Base-by-base conservation (phyloP, 139 green algal genomes). In the Coelastrella sp. region DNA sequence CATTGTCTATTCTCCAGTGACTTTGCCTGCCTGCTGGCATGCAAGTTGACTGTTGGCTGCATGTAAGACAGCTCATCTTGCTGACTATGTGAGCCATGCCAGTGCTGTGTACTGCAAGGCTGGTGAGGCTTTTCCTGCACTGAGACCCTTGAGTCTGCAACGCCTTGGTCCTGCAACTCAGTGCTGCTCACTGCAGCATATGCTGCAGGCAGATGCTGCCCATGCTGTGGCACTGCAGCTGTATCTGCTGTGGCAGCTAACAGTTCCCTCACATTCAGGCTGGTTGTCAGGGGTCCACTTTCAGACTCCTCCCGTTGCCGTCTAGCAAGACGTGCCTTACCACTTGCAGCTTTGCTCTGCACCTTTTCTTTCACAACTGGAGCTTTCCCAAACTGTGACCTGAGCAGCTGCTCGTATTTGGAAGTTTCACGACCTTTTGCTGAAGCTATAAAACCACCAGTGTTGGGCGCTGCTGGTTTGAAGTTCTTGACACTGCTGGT, bases 351-450 rank as follows among this genome's bases (percentile, higher is more conserved):
- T n/a, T n/a, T n/a, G n/a, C n/a, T n/a, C n/a, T n/a, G n/a, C n/a
- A n/a, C n/a, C n/a, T n/a, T n/a, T n/a, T n/a, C n/a, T n/a, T n/a
- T n/a, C n/a, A n/a, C n/a, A n/a, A n/a, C 25, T 41, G 71, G 71
- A 30, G 71, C 41, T n/a, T 57, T 57, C 5, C 71, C 71, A 79
- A 41, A 79, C 6, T 79, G 71, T 17, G 41, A 79, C 71, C 62
- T 79, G n/a, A 79, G 71, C 8, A 79, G 71, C 41, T 79, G 71
- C 71, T 62, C 41, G 40, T 79, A 79, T 41, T 27, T 79, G 11
- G 71, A 63, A n/a, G 41, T n/a, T n/a, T n/a, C n/a, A n/a, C n/a
- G n/a, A n/a, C n/a, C n/a, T n/a, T n/a, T n/a, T n/a, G n/a, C n/a
- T n/a, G n/a, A n/a, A n/a, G n/a, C n/a, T n/a, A n/a, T n/a, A n/a